Evolutionary conservation across 1,284 basidiomycete genomes (phyloP).

Genomic region (Ganoderma multipileum): DNA sequence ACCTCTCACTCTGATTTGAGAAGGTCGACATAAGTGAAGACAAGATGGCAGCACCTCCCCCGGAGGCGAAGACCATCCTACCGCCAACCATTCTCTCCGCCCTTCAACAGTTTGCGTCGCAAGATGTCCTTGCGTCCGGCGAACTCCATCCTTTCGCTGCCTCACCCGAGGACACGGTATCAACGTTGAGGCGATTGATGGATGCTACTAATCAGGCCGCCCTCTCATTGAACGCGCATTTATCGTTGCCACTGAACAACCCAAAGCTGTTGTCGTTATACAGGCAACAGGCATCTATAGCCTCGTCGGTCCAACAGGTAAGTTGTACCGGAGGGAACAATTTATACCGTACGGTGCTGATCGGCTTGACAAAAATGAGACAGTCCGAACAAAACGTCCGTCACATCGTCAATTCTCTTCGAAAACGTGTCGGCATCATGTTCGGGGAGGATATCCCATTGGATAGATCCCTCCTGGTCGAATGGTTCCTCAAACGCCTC

Average conservation of each 20-base stretch:
- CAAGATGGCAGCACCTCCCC: constrained; percentile 7
- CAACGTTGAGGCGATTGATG: constrained; percentile 54
- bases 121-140: constrained; percentile 19
- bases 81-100: constrained; percentile 25
- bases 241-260: constrained; percentile 56
- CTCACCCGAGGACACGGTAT: constrained; percentile 28
- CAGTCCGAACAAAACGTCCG: constrained; percentile 61
- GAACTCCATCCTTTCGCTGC: constrained; percentile 34
- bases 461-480: constrained; percentile 48
- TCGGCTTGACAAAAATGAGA: neutral
- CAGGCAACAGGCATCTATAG: constrained; percentile 64
- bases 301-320: constrained; percentile 57
- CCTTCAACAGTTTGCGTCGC: constrained; percentile 29
- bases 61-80: constrained; percentile 4
- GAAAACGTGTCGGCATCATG: constrained; percentile 49
- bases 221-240: constrained; percentile 59
- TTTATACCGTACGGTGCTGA: neutral
- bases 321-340: constrained; percentile 28
- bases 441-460: constrained; percentile 70
- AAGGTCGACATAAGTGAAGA: neutral
- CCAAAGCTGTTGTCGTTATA: constrained; percentile 71
- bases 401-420: constrained; percentile 51
- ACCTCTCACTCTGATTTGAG: neutral
- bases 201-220: constrained; percentile 58
- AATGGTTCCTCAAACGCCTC: constrained; percentile 64